These are phyloP conservation scores for Earliella scabrosa DNA, from an alignment of 1,284 basidiomycete species.

Conservation along the genomic window DNA sequence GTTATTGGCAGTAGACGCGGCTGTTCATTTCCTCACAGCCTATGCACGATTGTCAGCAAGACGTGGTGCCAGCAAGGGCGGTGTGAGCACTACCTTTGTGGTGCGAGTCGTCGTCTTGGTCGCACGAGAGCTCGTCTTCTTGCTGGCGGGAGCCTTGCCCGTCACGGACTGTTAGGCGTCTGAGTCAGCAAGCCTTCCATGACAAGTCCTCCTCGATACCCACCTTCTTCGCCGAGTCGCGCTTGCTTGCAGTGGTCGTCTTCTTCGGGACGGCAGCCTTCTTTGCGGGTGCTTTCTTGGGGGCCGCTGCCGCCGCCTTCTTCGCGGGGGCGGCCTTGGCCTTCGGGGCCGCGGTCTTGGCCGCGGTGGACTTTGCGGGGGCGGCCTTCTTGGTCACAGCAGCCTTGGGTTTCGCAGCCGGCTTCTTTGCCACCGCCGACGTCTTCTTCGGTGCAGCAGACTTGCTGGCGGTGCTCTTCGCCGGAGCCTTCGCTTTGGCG, in stretches of 20 bases:
- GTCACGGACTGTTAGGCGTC: slow-evolving; percentile 48
- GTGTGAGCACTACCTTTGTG: slow-evolving; percentile 20
- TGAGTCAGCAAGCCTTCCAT: not conserved
- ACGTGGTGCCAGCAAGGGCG: not conserved
- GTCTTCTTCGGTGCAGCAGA: slow-evolving; percentile 29
- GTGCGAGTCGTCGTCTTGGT: slow-evolving; percentile 31
- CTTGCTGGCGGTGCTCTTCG: slow-evolving; percentile 30
- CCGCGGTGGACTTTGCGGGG: slow-evolving; percentile 24
- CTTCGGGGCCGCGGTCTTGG: slow-evolving; percentile 25
- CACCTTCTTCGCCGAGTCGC: slow-evolving; percentile 61
- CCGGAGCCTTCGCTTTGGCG: slow-evolving; percentile 28
- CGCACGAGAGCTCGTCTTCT: slow-evolving; percentile 35
- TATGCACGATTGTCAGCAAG: slow-evolving; percentile 2
- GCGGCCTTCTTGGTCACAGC: slow-evolving; percentile 23
- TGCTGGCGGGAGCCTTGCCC: slow-evolving; percentile 43
- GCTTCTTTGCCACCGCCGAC: slow-evolving; percentile 29
- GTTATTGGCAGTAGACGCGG: not conserved
- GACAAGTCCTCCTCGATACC: not conserved
- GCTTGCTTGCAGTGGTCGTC: slow-evolving; percentile 47
- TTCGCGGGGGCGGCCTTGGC: slow-evolving; percentile 30
- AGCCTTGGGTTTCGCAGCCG: slow-evolving; percentile 33
- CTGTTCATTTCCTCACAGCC: slow-evolving; percentile 34
- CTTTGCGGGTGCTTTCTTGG: slow-evolving; percentile 44
- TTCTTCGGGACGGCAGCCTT: slow-evolving; percentile 55
- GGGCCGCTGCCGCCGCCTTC: slow-evolving; percentile 30